Percentiles rank a stretch among this genome's conserved stretches.
phyloP scores from a whole-genome alignment of 495 filamentous ascomycete species.

The Tuber magnatum region DNA sequence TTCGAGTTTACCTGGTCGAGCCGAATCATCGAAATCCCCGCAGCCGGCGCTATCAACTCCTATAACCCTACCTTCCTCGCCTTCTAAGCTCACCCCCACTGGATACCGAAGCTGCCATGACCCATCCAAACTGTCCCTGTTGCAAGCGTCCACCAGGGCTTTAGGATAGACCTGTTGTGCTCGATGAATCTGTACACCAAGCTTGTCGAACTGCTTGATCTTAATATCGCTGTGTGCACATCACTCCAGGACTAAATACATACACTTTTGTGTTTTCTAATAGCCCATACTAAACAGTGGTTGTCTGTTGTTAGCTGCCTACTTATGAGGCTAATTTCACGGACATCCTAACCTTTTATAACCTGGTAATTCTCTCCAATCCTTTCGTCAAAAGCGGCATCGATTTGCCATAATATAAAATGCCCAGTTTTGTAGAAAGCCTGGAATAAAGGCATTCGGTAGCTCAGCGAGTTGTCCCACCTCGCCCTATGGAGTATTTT shows the following conservation, averaged over 20 bases:
- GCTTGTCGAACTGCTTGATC: neutral
- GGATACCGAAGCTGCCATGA: neutral
- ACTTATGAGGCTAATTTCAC: neutral
- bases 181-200: neutral
- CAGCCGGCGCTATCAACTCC: neutral
- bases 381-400: conserved; percentile 40
- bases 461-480: conserved; percentile 8
- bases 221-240: neutral
- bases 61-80: neutral
- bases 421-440: conserved; percentile 14
- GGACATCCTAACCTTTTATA: conserved; percentile 18
- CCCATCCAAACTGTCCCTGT: conserved; percentile 1
- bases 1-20: conserved; percentile 13
- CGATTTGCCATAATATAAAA: conserved; percentile 44
- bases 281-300: conserved; percentile 16
- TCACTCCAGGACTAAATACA: neutral
- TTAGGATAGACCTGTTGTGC: neutral
- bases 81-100: neutral
- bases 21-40: conserved; percentile 1
- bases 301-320: neutral
- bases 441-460: conserved; percentile 10
- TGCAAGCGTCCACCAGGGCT: neutral
- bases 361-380: conserved; percentile 14
- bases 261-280: conserved; percentile 4
- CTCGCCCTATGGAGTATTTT: conserved; percentile 7